A percentile compares a stretch with the other conserved stretches of the same genome.
Conservation (phyloP, 1,284 basidiomycete genomes). For the Leucoagaricus sp. region DNA sequence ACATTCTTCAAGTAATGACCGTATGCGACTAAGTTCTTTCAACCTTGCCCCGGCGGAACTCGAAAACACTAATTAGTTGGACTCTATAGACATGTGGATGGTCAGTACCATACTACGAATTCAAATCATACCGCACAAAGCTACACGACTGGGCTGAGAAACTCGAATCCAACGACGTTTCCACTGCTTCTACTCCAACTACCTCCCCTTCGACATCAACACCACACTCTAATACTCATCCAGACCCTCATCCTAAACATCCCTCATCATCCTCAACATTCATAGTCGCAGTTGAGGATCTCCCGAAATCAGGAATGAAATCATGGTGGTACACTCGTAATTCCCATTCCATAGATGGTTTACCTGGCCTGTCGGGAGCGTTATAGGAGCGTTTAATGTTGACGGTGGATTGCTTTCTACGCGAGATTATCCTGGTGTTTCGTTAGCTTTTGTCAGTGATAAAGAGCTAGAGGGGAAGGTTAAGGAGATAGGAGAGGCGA, state of each 20-base stretch:
- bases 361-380: background rate
- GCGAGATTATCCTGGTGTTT: background rate
- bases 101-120: conserved; percentile 50
- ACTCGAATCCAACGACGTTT: conserved; percentile 31
- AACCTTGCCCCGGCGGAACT: background rate
- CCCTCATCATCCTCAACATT: background rate
- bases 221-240: background rate
- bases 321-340: conserved; percentile 7
- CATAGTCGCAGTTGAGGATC: background rate
- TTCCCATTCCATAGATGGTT: conserved; percentile 1
- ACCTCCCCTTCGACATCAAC: background rate
- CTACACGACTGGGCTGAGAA: conserved; percentile 35
- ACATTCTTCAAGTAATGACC: conserved; percentile 50
- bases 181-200: background rate
- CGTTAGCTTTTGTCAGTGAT: background rate
- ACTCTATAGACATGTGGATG: conserved; percentile 48
- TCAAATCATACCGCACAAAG: conserved; percentile 45
- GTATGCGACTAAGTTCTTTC: conserved; percentile 40
- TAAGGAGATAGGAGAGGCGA: too few relatives aligned
- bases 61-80: background rate
- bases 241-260: too few relatives aligned
- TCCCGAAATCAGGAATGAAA: background rate
- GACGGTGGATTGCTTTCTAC: background rate
- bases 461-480: background rate
- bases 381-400: background rate